Conservation (phyloP, 2,329 filamentous ascomycete genomes). For the Stemphylium lycopersici region DNA sequence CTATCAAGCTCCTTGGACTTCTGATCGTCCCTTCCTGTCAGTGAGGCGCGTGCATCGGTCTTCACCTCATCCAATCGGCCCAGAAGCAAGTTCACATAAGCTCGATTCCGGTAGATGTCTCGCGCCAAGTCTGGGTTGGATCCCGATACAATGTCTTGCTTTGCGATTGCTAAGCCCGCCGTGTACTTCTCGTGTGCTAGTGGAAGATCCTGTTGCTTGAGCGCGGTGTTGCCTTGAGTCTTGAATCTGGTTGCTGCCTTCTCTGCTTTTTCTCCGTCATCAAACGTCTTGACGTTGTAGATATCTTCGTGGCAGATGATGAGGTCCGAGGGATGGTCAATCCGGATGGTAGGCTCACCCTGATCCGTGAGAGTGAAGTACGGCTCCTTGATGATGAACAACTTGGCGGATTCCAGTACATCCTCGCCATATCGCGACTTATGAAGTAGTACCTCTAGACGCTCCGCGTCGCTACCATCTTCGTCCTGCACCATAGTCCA, state of each 20-base stretch:
- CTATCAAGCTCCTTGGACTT: constrained; percentile 45
- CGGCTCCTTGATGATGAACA: constrained; percentile 61
- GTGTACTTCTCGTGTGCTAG: constrained; percentile 43
- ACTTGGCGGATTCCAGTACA: constrained; percentile 42
- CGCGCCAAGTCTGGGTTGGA: constrained; percentile 29
- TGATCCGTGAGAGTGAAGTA: constrained; percentile 56
- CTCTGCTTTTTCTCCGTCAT: constrained; percentile 39
- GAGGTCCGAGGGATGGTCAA: constrained; percentile 62
- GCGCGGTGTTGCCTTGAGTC: constrained; percentile 41
- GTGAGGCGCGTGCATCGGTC: constrained; percentile 37
- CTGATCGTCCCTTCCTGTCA: constrained; percentile 33
- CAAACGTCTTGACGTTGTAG: constrained; percentile 33
- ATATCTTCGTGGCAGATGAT: constrained; percentile 42
- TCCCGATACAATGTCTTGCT: constrained; percentile 17
- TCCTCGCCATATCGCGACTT: constrained; percentile 39
- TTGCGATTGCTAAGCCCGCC: constrained; percentile 36
- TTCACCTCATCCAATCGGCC: constrained; percentile 38
- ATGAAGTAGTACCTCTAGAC: constrained; percentile 36
- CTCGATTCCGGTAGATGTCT: constrained; percentile 46
- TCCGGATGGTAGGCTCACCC: constrained; percentile 54
- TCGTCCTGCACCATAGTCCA: constrained; percentile 42
- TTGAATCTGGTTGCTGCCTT: constrained; percentile 42
- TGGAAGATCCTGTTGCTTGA: constrained; percentile 47
- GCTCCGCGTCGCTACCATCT: constrained; percentile 48
- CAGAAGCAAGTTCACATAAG: constrained; percentile 41